Base-by-base conservation (phyloP, 768 basidiomycete species). In the Boletus reticulatus region DNA sequence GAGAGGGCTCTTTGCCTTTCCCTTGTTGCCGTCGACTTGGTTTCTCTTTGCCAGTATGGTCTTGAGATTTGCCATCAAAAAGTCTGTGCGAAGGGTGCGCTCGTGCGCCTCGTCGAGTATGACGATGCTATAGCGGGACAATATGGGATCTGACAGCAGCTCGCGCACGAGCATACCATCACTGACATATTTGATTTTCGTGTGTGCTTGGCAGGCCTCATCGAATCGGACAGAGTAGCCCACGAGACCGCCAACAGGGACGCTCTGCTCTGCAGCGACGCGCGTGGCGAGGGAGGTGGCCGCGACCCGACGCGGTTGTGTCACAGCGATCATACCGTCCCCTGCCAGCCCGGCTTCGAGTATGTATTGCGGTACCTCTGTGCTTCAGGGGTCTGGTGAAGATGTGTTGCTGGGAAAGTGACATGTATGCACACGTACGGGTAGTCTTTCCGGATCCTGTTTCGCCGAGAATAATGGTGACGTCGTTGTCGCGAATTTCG, bases 391-490 rank as follows among this genome's bases (percentile, higher is more conserved):
- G 32, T 39, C 50, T 50, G 44, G 60, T 69, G 57, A 71, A 63
- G 59, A 49, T 48, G 46, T 34, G 48, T 38, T 32, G 47, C 37
- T 14, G 50, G 46, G 51, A 34, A 24, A 48, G 3, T 4, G 12
- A 16, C 14, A 38, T 49, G 22, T 6, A 52, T 38, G 32, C n/a
- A 44, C 48, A 85, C 93, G 65, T 72, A 96, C 96, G 96, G 47
- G 97, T 99, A 0, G 96, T 96, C 76, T 99, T 99, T 59, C 97
- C 97, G 19, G 94, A 97, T 13, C 97, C 97, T 0, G 97, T 98
- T 73, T 99, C 97, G 38, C 95, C 97, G 3, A 99, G 80, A 10
- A 99, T 81, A 43, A 98, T 84, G 1, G 87, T 90, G 8, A 93
- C 87, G 68, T 94, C 89, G 76, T 92, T 87, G 59, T 84, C 80